Evolutionary conservation across 2,329 filamentous ascomycete genomes (phyloP), one percentile per base, ranked within the genome.

Genomic region (Fusarium domesticum): DNA sequence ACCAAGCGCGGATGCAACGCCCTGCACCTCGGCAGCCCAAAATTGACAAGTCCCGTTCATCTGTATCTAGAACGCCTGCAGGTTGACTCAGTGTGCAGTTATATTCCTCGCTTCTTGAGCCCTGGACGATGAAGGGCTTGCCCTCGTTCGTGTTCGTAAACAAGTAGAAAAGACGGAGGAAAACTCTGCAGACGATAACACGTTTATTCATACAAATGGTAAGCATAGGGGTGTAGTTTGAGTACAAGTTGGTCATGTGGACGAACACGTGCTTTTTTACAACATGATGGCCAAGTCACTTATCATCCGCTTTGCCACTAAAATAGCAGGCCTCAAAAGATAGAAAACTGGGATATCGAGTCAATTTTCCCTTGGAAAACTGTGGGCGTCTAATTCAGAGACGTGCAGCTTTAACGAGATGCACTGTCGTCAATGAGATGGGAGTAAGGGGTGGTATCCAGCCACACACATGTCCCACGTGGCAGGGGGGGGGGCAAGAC

Each of bases 1-100:
- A 43, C 23, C 35, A 19, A 6, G 31, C 40, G 38, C 45, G 52
- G 52, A 34, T 48, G 40, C 40, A 35, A 20, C 32, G 37, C 37
- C 38, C 51, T 57, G 54, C 54, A 56, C 38, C 37, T 56, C 56
- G 55, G 55, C 55, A 58, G 47, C 47, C 46, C 48, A 45, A 45
- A 43, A 42, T 28, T 12, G 34, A 46, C 41, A 42, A 47, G 45
- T 52, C 47, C 52, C 55, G 55, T 40, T 50, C 51, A 48, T 50
- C n/a, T 45, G 51, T 56, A 49, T 46, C 45, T 50, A 42, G 36
- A 34, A 20, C 19, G 35, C 35, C 51, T 7, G 53, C 38, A 51
- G 48, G 38, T 37, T 32, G 42, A 35, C 40, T 38, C 7, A 25
- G 15, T 37, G 23, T 37, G 23, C 10, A 15, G n/a, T 8, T 33